Evolutionary conservation across 2,329 filamentous ascomycete species (phyloP), one percentile per base, ranked within the genome.

Genomic region (Fusarium sp.): DNA sequence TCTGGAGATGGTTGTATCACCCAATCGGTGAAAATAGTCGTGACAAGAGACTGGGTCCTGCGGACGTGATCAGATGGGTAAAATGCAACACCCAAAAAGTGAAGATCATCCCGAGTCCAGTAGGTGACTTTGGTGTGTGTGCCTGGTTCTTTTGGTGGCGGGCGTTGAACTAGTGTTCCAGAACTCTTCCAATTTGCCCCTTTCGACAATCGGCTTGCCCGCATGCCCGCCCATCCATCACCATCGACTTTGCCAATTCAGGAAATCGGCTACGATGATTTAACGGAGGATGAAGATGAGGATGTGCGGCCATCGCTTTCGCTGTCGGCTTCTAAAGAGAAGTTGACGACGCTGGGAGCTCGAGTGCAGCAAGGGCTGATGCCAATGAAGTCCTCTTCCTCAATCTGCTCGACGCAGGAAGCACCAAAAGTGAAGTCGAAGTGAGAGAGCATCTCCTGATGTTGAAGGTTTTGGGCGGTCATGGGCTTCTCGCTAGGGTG

Each of bases 371-470:
- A 81, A 20, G 83, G 83, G 72, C 83, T 85, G 71, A 85, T 74
- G 52, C 79, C 80, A 17, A 73, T 60, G 58, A 79, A 79, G 67
- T 75, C 78, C 26, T 75, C 66, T 7, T 69, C 72, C 56, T 79
- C 75, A 20, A 81, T 68, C 66, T 80, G 79, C 38, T 73, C 50
- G 44, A 75, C 68, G 69, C 77, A 69, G 20, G 74, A 76, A 33
- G 80, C 75, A 39, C 84, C 84, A 67, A 86, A 86, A 13, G 79
- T 81, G 73, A 83, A 81, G 58, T 78, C 81, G 76, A 84, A 86
- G 58, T 80, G 75, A 60, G 78, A 78, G 38, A 86, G 78, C 74
- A 83, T 78, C 75, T 84, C 81, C 72, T 84, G 83, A 71, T 85
- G 81, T 56, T 78, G 77, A 18, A 84, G 77, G 73, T 85, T 85